A percentile compares a stretch with the other conserved stretches of the same genome.
phyloP scores from a whole-genome alignment of 257 asterid genomes.

The Nicotiana paniculata region DNA sequence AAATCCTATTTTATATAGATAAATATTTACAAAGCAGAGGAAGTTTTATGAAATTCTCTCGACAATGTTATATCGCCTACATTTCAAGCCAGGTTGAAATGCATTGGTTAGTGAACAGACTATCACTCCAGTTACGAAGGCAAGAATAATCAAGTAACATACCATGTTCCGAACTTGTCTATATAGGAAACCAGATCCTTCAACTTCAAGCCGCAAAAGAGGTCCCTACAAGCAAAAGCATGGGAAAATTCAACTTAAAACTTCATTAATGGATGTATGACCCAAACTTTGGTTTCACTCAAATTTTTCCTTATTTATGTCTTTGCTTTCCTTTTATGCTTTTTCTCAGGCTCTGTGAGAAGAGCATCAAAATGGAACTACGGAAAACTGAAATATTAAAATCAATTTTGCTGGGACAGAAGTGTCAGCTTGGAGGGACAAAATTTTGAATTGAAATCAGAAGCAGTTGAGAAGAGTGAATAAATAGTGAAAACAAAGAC shows the following conservation, averaged over 20 bases:
- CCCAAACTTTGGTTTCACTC: too few species aligned
- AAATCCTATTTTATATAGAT: not conserved
- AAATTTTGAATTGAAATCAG: too few species aligned
- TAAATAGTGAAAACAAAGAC: not conserved
- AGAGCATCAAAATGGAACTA: not conserved
- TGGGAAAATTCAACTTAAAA: not conserved
- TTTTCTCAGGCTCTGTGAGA: not conserved
- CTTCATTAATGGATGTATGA: not conserved
- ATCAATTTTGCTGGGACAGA: not conserved
- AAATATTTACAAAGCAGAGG: not conserved
- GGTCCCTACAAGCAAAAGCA: slow-evolving; percentile 55
- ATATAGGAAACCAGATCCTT: slow-evolving; percentile 87
- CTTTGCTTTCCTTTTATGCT: not conserved
- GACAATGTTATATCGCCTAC: not conserved
- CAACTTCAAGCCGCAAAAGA: slow-evolving; percentile 78
- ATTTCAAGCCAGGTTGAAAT: not conserved
- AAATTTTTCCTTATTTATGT: not conserved
- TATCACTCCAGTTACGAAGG: not conserved
- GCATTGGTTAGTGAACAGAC: not conserved
- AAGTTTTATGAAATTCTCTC: not conserved
- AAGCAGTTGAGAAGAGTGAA: not conserved
- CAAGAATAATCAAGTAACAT: slow-evolving; percentile 6
- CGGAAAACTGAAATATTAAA: not conserved
- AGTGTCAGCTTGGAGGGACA: not conserved
- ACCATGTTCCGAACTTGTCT: slow-evolving; percentile 98